A percentile compares a stretch with the other conserved stretches of the same genome.
Evolutionary conservation across 2,329 filamentous ascomycete genomes (phyloP).

Genomic region (Scedosporium dehoogii): DNA sequence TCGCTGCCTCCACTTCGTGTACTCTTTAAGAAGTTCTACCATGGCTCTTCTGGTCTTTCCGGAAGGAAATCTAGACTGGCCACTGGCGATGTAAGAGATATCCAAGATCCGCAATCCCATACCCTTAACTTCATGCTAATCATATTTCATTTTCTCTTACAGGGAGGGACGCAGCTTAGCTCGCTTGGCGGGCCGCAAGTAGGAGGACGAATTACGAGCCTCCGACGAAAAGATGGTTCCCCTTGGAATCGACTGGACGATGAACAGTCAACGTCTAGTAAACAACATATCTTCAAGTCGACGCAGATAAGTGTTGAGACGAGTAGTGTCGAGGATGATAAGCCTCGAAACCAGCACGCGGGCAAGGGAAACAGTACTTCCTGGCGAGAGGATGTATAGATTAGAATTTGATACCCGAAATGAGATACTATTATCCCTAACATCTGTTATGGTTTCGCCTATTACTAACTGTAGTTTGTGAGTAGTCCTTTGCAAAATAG

Average conservation of each 20-base stretch:
- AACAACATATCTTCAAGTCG: conserved; percentile 6
- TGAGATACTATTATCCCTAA: conserved; percentile 33
- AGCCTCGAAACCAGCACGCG: not conserved
- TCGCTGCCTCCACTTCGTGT: conserved; percentile 11
- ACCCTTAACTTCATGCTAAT: not conserved
- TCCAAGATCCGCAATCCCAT: not conserved
- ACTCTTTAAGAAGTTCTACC: conserved; percentile 9
- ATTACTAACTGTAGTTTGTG: too few species aligned
- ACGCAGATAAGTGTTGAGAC: conserved; percentile 5
- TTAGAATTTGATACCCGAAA: not conserved
- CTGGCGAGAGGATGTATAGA: not conserved
- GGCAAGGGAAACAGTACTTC: not conserved
- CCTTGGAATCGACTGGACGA: conserved; percentile 8
- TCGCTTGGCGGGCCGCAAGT: not conserved
- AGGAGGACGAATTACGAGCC: not conserved
- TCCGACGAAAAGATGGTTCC: conserved; percentile 5
- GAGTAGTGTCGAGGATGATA: not conserved
- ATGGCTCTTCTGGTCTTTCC: conserved; percentile 2
- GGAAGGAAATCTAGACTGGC: conserved; percentile 1
- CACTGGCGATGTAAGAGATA: not conserved
- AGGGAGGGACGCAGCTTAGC: conserved; percentile 2
- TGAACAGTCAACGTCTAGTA: conserved; percentile 4
- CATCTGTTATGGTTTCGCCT: too few species aligned
- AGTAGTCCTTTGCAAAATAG: too few species aligned
- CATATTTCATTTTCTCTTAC: not conserved